Conservation (phyloP, 2,329 filamentous ascomycete species). For the Pezicula neosporulosa region DNA sequence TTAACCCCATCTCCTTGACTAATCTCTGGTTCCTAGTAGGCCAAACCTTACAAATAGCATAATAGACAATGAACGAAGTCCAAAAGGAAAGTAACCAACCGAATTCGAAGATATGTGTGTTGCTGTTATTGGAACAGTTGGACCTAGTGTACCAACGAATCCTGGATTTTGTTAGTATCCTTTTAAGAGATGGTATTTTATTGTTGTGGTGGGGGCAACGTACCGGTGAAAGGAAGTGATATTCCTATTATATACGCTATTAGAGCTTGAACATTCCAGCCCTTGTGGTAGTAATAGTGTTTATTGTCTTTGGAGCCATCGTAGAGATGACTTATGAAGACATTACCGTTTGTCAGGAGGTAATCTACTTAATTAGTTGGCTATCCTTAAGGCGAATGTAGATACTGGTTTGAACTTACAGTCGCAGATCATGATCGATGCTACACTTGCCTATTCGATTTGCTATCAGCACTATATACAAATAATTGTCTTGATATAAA, state of each 20-base stretch:
- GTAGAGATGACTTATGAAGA: constrained; percentile 21
- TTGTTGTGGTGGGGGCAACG: neutral
- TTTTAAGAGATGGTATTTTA: neutral
- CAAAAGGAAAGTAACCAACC: constrained; percentile 27
- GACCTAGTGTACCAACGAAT: constrained; percentile 22
- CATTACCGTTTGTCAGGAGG: constrained; percentile 26
- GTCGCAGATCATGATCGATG: constrained; percentile 7
- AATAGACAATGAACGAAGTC: constrained; percentile 21
- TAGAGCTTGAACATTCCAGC: constrained; percentile 25
- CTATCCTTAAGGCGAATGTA: neutral
- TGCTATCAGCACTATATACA: too few species aligned
- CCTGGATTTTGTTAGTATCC: neutral
- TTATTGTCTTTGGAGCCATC: constrained; percentile 19
- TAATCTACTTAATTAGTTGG: constrained; percentile 22
- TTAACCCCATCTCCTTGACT: constrained; percentile 22
- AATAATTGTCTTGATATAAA: neutral
- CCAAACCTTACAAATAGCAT: constrained; percentile 27
- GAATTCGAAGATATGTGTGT: constrained; percentile 21
- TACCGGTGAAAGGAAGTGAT: constrained; percentile 24
- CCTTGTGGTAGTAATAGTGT: constrained; percentile 23
- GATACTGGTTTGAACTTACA: neutral
- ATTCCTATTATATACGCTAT: constrained; percentile 24
- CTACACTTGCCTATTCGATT: neutral
- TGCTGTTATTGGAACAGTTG: constrained; percentile 20
- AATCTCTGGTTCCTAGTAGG: constrained; percentile 27